phyloP scores from a whole-genome alignment of 345 rosid genomes.

The Brassica incana region DNA sequence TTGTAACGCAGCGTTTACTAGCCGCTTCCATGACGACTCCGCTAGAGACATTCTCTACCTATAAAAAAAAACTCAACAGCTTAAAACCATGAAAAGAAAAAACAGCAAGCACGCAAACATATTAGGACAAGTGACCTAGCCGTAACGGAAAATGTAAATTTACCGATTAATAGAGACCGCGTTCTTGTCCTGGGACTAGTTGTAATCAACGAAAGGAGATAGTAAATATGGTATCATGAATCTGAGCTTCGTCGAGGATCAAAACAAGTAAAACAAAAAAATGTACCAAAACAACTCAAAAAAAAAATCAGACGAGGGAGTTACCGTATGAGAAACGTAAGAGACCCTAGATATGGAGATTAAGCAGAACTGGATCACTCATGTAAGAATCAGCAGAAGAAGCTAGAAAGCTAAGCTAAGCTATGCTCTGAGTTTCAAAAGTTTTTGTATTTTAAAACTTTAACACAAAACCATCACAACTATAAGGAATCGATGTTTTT shows the following conservation, averaged over 20 bases:
- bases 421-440: conserved; percentile 28
- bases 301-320: conserved; percentile 6
- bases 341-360: conserved; percentile 34
- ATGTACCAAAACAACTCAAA: not conserved
- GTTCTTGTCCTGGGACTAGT: not conserved
- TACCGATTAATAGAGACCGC: not conserved
- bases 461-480: conserved; percentile 21
- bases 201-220: not conserved
- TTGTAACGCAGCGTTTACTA: conserved; percentile 76
- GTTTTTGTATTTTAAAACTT: conserved; percentile 4
- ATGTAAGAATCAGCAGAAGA: conserved; percentile 26
- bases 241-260: conserved; percentile 25
- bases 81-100: not conserved
- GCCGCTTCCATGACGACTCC: conserved; percentile 80
- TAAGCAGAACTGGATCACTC: conserved; percentile 30
- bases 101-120: not conserved
- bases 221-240: conserved; percentile 9
- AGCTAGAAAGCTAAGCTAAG: not conserved
- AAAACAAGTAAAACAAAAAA: conserved; percentile 18
- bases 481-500: conserved; percentile 20
- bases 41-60: conserved; percentile 66
- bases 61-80: not conserved
- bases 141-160: conserved; percentile 9
- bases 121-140: conserved; percentile 11
- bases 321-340: conserved; percentile 16